Evolutionary conservation across 345 rosid species (phyloP).

Genomic region (Hibiscus syriacus): DNA sequence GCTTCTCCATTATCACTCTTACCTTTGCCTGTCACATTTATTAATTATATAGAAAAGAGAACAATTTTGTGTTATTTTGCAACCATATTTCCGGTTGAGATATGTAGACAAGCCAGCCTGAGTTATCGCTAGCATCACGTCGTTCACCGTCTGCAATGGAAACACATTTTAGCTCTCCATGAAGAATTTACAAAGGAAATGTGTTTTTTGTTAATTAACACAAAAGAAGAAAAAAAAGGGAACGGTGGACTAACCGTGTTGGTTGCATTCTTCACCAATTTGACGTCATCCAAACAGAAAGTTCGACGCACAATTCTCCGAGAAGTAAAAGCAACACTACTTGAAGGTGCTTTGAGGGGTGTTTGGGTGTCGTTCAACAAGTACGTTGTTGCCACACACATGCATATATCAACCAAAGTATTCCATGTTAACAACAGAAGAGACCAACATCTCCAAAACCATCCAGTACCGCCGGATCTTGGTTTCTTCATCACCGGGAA

Average conservation of each 20-base stretch:
- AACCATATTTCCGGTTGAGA: conserved; percentile 31
- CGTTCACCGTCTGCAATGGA: conserved; percentile 31
- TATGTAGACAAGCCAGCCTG: conserved; percentile 39
- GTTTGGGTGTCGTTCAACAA: conserved; percentile 25
- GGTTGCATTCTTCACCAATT: conserved; percentile 11
- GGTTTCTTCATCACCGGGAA: background rate
- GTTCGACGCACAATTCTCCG: conserved; percentile 25
- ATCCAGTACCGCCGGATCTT: background rate
- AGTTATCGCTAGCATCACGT: conserved; percentile 26
- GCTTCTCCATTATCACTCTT: background rate
- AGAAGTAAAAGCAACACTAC: conserved; percentile 11
- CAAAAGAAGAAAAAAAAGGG: no score
- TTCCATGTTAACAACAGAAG: conserved; percentile 16
- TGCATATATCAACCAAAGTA: conserved; percentile 18
- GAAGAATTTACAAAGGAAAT: background rate
- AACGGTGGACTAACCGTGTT: conserved; percentile 11
- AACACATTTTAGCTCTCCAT: background rate
- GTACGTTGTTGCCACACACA: conserved; percentile 17
- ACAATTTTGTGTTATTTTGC: background rate
- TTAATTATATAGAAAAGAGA: no score
- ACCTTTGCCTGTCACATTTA: background rate
- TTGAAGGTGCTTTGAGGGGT: conserved; percentile 20
- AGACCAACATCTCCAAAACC: conserved; percentile 1
- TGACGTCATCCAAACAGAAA: conserved; percentile 26
- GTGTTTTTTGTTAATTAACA: background rate